Conservation (phyloP, 345 rosid genomes). For the Salix caprea region DNA sequence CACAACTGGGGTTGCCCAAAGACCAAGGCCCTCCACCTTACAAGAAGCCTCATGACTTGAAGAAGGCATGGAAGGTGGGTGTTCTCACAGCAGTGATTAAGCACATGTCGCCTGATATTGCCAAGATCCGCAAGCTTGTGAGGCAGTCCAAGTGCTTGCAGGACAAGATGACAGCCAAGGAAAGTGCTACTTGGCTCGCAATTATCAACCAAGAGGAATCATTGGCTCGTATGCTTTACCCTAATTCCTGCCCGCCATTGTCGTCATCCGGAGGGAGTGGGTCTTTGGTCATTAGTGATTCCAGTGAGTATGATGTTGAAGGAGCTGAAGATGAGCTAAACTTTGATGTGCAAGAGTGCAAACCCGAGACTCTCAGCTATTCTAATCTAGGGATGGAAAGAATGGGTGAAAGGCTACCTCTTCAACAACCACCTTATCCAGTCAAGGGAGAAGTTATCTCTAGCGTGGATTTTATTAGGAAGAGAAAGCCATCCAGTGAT, state of each 20-base stretch:
- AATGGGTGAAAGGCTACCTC: conserved; percentile 30
- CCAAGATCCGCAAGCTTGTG: conserved; percentile 72
- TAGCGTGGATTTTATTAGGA: conserved; percentile 41
- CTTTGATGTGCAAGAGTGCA: conserved; percentile 53
- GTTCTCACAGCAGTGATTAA: conserved; percentile 75
- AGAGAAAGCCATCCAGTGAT: conserved; percentile 61
- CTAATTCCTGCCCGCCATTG: conserved; percentile 55
- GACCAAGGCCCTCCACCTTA: conserved; percentile 82
- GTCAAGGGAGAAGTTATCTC: conserved; percentile 53
- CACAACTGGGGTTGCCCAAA: conserved; percentile 60
- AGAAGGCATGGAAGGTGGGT: conserved; percentile 95
- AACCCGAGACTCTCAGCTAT: conserved; percentile 44
- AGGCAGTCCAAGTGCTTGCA: conserved; percentile 83
- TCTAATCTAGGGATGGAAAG: conserved; percentile 36
- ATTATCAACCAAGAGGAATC: conserved; percentile 73
- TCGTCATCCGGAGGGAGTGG: conserved; percentile 47
- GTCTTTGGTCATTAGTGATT: conserved; percentile 47
- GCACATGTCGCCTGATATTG: conserved; percentile 76
- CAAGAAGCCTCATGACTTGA: conserved; percentile 97
- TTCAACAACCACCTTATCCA: conserved; percentile 42
- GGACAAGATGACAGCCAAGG: conserved; percentile 94
- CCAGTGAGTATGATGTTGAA: conserved; percentile 75
- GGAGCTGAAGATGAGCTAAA: conserved; percentile 51
- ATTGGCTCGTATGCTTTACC: conserved; percentile 45
- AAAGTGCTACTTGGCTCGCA: conserved; percentile 85